phyloP scores from a whole-genome alignment of 148 eudicot species.

The Pouteria glomerata region DNA sequence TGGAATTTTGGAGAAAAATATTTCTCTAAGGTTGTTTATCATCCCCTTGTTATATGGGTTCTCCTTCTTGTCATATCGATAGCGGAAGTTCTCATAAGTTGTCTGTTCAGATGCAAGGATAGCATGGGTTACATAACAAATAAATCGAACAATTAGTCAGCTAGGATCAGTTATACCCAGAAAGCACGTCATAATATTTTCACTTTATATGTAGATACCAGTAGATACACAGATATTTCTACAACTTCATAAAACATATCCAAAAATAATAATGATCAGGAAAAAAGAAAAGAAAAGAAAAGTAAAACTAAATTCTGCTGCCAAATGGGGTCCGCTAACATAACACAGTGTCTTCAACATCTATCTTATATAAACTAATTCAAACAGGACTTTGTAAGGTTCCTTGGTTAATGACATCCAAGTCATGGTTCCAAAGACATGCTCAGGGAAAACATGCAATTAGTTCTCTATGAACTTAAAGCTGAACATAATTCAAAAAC shows the following conservation, averaged over 20 bases:
- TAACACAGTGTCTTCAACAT: background rate
- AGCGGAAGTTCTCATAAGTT: constrained; percentile 89
- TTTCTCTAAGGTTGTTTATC: constrained; percentile 47
- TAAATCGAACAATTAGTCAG: constrained; percentile 9
- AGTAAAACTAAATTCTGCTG: background rate
- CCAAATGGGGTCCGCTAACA: background rate
- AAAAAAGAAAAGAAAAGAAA: no score
- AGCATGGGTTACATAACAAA: background rate
- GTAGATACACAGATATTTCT: background rate
- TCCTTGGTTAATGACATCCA: background rate
- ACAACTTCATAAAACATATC: background rate
- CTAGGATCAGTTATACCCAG: background rate
- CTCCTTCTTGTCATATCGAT: constrained; percentile 76
- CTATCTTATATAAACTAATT: background rate
- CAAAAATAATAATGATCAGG: background rate
- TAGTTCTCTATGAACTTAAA: background rate
- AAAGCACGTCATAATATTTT: background rate
- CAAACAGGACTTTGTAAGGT: background rate
- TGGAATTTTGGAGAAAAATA: constrained; percentile 54
- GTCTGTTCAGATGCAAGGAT: constrained; percentile 47
- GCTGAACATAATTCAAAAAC: background rate
- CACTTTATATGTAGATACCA: background rate
- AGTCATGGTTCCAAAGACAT: constrained; percentile 1
- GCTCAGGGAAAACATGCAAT: background rate
- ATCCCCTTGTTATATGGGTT: constrained; percentile 70